Evolutionary conservation across 352 stramenopile genomes (phyloP).

Genomic region (Phytophthora crassamura): DNA sequence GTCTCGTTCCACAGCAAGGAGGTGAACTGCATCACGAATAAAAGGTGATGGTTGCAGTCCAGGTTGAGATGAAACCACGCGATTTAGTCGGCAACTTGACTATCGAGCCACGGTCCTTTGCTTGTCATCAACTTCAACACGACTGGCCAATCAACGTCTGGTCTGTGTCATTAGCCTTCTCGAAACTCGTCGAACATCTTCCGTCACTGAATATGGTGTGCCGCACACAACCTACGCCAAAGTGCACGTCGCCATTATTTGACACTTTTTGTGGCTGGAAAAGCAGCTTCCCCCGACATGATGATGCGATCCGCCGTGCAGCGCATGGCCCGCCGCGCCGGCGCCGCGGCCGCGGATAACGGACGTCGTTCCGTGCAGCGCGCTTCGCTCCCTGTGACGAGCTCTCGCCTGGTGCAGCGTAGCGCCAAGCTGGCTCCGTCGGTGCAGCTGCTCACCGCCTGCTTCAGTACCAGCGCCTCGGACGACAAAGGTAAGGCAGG

Average conservation of each 20-base stretch:
- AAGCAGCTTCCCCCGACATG: constrained; percentile 14
- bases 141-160: no score
- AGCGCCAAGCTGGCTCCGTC: constrained; percentile 37
- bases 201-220: constrained; percentile 8
- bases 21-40: no score
- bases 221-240: constrained; percentile 3
- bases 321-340: constrained; percentile 45
- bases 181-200: background rate
- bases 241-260: constrained; percentile 15
- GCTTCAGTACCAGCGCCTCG: constrained; percentile 45
- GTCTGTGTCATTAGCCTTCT: background rate
- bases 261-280: constrained; percentile 39
- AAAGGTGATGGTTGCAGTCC: no score
- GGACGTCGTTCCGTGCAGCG: constrained; percentile 28
- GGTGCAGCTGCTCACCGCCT: constrained; percentile 45
- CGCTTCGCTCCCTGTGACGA: background rate
- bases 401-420: constrained; percentile 25
- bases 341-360: constrained; percentile 16
- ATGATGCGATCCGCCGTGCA: constrained; percentile 66
- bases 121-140: background rate
- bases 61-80: no score
- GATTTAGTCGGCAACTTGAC: no score
- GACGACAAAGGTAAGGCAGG: constrained; percentile 46
- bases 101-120: no score
- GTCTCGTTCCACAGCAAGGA: no score